phyloP scores from a whole-genome alignment of 257 asterid genomes.

The Anisodus tanguticus region DNA sequence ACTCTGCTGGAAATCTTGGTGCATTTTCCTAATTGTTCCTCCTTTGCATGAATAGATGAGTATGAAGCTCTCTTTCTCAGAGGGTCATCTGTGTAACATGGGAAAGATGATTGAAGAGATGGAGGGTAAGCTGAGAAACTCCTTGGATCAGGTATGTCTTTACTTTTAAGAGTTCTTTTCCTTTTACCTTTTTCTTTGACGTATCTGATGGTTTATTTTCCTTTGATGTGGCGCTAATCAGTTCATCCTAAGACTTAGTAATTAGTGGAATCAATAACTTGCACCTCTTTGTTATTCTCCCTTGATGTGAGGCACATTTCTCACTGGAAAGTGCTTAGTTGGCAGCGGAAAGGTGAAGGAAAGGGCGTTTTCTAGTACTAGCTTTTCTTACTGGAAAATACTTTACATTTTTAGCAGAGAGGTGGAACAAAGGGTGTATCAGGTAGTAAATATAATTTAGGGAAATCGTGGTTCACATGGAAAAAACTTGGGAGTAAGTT shows the following conservation, averaged over 20 bases:
- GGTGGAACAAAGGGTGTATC: background rate
- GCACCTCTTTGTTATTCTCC: background rate
- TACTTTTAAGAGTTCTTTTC: background rate
- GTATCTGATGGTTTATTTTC: background rate
- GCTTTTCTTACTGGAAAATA: background rate
- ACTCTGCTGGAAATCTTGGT: background rate
- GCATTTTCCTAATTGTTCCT: constrained; percentile 22
- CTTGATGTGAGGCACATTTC: background rate
- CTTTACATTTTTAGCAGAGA: background rate
- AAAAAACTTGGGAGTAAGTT: background rate
- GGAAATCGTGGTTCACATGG: background rate
- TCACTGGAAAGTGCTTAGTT: constrained; percentile 10
- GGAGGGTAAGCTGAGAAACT: constrained; percentile 96
- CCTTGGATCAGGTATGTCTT: constrained; percentile 83
- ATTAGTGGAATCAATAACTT: background rate
- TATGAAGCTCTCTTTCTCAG: constrained; percentile 74
- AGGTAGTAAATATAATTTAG: background rate
- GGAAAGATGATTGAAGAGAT: constrained; percentile 98
- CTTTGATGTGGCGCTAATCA: background rate
- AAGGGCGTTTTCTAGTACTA: background rate
- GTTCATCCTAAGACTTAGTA: background rate
- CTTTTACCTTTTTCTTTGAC: background rate
- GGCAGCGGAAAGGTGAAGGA: background rate
- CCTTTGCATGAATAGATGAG: constrained; percentile 61
- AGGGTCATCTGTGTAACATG: constrained; percentile 96